Evolutionary conservation across 208 protist genomes (phyloP).

Genomic region (Acanthamoeba sp.): DNA sequence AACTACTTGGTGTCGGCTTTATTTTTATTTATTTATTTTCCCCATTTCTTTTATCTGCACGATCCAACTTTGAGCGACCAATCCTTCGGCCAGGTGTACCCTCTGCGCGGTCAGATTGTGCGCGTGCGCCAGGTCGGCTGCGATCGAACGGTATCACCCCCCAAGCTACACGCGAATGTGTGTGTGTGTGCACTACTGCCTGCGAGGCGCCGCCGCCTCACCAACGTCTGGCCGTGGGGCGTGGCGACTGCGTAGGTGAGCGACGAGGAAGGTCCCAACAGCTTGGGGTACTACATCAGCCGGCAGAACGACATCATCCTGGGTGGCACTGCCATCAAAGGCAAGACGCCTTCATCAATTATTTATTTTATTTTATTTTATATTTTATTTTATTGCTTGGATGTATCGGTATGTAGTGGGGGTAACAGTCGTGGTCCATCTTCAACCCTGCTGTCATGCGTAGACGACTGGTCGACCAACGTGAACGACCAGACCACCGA

Average conservation of each 20-base stretch:
- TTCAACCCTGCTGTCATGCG: no score
- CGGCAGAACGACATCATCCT: slow-evolving; percentile 31
- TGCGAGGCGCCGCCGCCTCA: no score
- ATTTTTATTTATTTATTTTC: no score
- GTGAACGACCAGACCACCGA: not conserved
- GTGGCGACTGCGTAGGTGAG: not conserved
- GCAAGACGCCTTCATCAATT: not conserved
- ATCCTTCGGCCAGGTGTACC: not conserved
- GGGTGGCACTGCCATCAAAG: slow-evolving; percentile 28
- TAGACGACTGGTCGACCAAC: slow-evolving; percentile 11
- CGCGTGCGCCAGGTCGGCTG: not conserved
- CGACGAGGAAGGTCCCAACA: slow-evolving; percentile 1
- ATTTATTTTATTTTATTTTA: no score
- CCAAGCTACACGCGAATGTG: not conserved
- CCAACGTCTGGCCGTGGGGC: not conserved
- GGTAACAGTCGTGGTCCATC: no score
- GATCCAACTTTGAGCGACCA: no score
- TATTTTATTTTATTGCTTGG: no score
- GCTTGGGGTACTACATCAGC: not conserved
- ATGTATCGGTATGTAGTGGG: no score
- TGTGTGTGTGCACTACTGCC: no score
- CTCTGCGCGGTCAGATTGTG: not conserved
- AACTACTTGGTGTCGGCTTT: no score
- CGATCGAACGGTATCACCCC: not conserved
- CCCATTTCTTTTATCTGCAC: no score